These are phyloP conservation scores for Fusarium subglutinans DNA, from an alignment of 2,329 filamentous ascomycete genomes.

Conservation along the genomic window DNA sequence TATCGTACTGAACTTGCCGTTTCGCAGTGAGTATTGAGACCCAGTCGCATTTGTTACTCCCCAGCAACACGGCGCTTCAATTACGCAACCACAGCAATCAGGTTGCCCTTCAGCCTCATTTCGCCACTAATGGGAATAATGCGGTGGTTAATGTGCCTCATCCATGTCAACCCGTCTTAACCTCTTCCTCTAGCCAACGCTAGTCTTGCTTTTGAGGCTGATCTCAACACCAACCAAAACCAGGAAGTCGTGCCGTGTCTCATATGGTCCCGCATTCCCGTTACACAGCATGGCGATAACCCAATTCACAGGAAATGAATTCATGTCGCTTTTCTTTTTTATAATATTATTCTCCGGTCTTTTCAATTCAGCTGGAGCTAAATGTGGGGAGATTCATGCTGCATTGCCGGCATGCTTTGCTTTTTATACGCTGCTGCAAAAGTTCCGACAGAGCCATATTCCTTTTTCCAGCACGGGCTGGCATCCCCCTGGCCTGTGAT, in stretches of 20 bases:
- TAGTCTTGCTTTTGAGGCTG: not conserved
- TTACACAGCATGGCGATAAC: not conserved
- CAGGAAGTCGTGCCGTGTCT: not conserved
- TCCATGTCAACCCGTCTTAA: not conserved
- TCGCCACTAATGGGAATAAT: not conserved
- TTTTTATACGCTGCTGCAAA: not conserved
- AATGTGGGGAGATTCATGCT: not conserved
- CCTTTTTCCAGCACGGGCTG: not conserved
- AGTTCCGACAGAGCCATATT: not conserved
- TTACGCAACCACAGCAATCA: not conserved
- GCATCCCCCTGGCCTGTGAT: not conserved
- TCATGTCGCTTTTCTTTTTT: not conserved
- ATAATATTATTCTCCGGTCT: too few species aligned
- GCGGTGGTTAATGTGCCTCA: not conserved
- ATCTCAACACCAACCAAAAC: not conserved
- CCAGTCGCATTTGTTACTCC: fast-evolving
- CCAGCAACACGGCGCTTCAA: fast-evolving
- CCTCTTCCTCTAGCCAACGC: not conserved
- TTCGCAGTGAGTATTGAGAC: not conserved
- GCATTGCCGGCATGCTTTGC: not conserved
- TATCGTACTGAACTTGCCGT: not conserved
- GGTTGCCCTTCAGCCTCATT: not conserved
- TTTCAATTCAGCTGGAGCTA: not conserved
- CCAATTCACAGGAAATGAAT: not conserved
- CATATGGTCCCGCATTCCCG: not conserved